Percentiles rank a stretch among this genome's conserved stretches.
Conservation (phyloP, 371 early-diverging fungal species). For the Fennellomyces sp. region DNA sequence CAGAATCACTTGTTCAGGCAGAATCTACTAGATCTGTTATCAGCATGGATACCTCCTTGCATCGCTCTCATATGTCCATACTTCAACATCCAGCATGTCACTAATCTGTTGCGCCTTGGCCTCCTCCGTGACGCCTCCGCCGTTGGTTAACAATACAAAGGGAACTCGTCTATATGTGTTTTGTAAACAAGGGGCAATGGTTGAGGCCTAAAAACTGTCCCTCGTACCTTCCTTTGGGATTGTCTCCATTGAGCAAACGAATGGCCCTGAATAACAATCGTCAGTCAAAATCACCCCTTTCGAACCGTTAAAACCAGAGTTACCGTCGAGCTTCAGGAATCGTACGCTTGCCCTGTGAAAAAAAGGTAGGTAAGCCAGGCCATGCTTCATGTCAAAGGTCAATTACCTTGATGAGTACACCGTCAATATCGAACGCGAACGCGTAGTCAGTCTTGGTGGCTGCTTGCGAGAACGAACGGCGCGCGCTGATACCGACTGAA, state of each 20-base stretch:
- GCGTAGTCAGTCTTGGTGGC: slow-evolving; percentile 43
- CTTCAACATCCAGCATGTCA: slow-evolving; percentile 59
- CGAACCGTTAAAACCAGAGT: neutral
- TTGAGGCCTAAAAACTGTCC: neutral
- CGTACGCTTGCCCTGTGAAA: slow-evolving; percentile 30
- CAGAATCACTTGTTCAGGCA: slow-evolving; percentile 73
- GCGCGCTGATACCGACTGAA: too few relatives aligned
- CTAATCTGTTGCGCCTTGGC: slow-evolving; percentile 76
- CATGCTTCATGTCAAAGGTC: neutral
- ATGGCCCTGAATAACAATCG: slow-evolving; percentile 47
- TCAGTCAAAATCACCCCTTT: neutral
- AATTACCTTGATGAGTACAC: slow-evolving; percentile 81
- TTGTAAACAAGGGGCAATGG: neutral
- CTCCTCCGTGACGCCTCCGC: slow-evolving; percentile 83
- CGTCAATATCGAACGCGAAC: slow-evolving; percentile 82
- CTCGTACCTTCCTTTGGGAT: slow-evolving; percentile 45
- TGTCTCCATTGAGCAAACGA: slow-evolving; percentile 59
- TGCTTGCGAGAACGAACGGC: neutral
- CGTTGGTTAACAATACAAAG: slow-evolving; percentile 85
- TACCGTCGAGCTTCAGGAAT: slow-evolving; percentile 39
- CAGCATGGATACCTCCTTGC: too few relatives aligned
- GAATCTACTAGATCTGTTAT: slow-evolving; percentile 39
- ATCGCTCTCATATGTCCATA: slow-evolving; percentile 13
- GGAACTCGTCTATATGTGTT: slow-evolving; percentile 70
- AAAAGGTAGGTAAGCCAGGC: neutral